phyloP scores from a whole-genome alignment of 768 basidiomycete genomes.

The Cytidiella melzeri region DNA sequence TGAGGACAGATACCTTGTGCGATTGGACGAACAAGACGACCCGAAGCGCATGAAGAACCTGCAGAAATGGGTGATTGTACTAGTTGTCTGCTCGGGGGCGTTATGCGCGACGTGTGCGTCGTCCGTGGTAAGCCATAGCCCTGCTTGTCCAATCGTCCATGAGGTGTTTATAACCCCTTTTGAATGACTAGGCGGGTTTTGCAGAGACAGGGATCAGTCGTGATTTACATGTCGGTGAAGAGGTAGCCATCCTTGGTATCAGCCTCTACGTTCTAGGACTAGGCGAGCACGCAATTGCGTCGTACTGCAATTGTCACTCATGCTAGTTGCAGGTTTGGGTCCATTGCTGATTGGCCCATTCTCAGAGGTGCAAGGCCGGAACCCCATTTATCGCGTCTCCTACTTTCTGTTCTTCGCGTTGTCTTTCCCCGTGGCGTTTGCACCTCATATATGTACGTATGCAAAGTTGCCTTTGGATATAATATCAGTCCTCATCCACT shows the following conservation, averaged over 20 bases:
- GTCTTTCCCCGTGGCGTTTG: slow-evolving; percentile 69
- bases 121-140: slow-evolving; percentile 39
- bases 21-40: slow-evolving; percentile 21
- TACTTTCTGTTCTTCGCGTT: slow-evolving; percentile 56
- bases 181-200: slow-evolving; percentile 41
- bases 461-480: background rate
- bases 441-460: slow-evolving; percentile 55
- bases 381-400: slow-evolving; percentile 54
- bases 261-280: slow-evolving; percentile 39
- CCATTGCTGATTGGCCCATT: slow-evolving; percentile 30
- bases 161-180: background rate
- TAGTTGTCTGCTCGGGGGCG: slow-evolving; percentile 19
- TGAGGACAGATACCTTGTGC: slow-evolving; percentile 10
- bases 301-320: slow-evolving; percentile 25
- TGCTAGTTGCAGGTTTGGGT: slow-evolving; percentile 11
- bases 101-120: slow-evolving; percentile 42
- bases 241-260: slow-evolving; percentile 46
- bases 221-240: slow-evolving; percentile 45
- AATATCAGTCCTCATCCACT: background rate
- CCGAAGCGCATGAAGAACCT: slow-evolving; percentile 16
- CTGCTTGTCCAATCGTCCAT: background rate
- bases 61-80: slow-evolving; percentile 22
- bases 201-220: slow-evolving; percentile 54
- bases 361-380: slow-evolving; percentile 54
- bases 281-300: slow-evolving; percentile 16